These are phyloP conservation scores for Sugiyamaella grinbergsii DNA, from an alignment of 1,139 yeast genomes.

Conservation along the genomic window DNA sequence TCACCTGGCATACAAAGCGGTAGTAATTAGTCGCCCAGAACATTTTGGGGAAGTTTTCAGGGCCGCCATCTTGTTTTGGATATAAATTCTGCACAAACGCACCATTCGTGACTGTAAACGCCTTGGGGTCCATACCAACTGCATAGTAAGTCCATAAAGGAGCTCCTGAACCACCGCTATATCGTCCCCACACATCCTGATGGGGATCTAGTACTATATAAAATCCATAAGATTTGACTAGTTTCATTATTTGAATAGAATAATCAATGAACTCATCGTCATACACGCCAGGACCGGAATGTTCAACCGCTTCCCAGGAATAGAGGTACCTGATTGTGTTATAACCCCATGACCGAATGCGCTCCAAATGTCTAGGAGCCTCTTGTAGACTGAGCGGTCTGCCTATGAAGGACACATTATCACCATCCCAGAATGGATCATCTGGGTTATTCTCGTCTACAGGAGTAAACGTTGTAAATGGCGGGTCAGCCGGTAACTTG, in stretches of 20 bases:
- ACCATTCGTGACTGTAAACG: constrained; percentile 69
- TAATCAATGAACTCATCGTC: constrained; percentile 77
- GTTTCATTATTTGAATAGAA: constrained; percentile 61
- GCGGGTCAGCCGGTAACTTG: constrained; percentile 65
- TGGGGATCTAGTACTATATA: constrained; percentile 87
- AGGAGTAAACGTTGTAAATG: constrained; percentile 55
- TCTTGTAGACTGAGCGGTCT: constrained; percentile 77
- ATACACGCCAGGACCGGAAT: constrained; percentile 80
- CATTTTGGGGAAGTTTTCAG: constrained; percentile 72
- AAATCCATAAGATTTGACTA: constrained; percentile 64
- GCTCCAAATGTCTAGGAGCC: constrained; percentile 64
- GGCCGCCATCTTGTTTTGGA: constrained; percentile 36
- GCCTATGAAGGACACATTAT: constrained; percentile 74
- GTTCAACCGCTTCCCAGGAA: constrained; percentile 95
- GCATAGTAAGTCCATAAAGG: constrained; percentile 95
- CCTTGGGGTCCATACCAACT: constrained; percentile 81
- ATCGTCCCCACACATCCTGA: constrained; percentile 94
- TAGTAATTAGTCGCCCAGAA: constrained; percentile 90
- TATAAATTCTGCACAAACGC: constrained; percentile 68
- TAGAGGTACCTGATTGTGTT: constrained; percentile 74
- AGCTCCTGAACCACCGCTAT: constrained; percentile 93
- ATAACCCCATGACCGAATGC: constrained; percentile 81
- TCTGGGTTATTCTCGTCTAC: constrained; percentile 41
- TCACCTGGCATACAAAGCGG: constrained; percentile 71
- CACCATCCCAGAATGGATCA: constrained; percentile 66